A percentile compares a stretch with the other conserved stretches of the same genome.
These are phyloP conservation scores for Phytophthora meadii DNA, from an alignment of 352 stramenopile genomes.

Conservation along the genomic window DNA sequence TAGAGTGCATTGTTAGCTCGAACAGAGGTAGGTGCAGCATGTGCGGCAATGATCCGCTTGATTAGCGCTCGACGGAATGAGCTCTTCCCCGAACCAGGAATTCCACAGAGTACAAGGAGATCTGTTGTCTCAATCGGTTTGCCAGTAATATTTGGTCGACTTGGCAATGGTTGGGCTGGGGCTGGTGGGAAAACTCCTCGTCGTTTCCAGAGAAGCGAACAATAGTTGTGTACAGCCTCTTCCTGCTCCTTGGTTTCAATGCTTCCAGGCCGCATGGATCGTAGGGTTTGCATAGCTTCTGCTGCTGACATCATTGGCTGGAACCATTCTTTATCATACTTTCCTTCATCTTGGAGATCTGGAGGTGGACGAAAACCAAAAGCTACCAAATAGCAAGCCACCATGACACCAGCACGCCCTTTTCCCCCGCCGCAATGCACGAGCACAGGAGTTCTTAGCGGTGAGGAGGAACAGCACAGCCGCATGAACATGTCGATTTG, in stretches of 20 bases:
- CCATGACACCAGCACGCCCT: conserved; percentile 65
- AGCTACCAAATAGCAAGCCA: conserved; percentile 70
- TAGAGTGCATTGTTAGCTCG: conserved; percentile 14
- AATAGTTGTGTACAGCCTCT: conserved; percentile 50
- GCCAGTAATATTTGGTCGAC: conserved; percentile 42
- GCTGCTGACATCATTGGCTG: conserved; percentile 54
- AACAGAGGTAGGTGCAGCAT: conserved; percentile 3
- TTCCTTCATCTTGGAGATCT: conserved; percentile 1
- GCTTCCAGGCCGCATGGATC: conserved; percentile 54
- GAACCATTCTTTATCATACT: conserved; percentile 18
- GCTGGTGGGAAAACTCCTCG: conserved; percentile 38
- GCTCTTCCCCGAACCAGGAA: conserved; percentile 67
- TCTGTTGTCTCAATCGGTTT: conserved; percentile 42
- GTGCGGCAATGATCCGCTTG: conserved; percentile 38
- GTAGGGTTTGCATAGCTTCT: conserved; percentile 52
- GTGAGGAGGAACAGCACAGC: conserved; percentile 31
- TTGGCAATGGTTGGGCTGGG: conserved; percentile 40
- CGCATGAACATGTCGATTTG: conserved; percentile 72
- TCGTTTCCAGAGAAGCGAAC: conserved; percentile 66
- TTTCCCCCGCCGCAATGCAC: conserved; percentile 76
- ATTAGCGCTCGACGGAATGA: conserved; percentile 60
- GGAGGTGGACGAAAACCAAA: conserved; percentile 55
- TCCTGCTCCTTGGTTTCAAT: conserved; percentile 70
- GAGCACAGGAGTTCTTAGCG: conserved; percentile 39
- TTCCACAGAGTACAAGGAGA: conserved; percentile 62